These are phyloP conservation scores for Boletellus sp. DNA, from an alignment of 768 basidiomycete genomes.

Conservation along the genomic window DNA sequence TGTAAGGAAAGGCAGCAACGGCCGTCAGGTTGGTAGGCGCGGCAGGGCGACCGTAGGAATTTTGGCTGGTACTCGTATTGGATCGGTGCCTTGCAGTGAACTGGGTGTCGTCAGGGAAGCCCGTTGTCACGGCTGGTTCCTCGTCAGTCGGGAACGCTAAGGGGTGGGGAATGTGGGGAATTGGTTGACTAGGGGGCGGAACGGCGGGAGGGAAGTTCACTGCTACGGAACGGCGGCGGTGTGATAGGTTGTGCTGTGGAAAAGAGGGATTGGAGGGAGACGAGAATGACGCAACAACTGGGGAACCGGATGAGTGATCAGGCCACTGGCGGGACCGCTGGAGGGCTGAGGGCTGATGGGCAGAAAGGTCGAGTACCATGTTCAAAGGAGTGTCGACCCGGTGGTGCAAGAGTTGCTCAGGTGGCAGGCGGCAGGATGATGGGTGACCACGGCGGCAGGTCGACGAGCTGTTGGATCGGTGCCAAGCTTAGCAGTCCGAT, in stretches of 20 bases:
- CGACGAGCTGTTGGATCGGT: constrained; percentile 10
- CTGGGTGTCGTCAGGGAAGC: constrained; percentile 29
- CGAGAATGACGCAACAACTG: constrained; percentile 29
- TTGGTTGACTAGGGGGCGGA: constrained; percentile 72
- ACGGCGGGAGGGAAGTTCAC: constrained; percentile 60
- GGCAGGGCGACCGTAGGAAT: constrained; percentile 30
- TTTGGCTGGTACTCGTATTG: constrained; percentile 34
- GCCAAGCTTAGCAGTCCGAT: constrained; percentile 16
- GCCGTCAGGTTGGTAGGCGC: constrained; percentile 52
- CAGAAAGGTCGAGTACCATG: constrained; percentile 31
- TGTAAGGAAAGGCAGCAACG: constrained; percentile 60
- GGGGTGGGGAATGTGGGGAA: constrained; percentile 57
- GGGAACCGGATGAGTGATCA: constrained; percentile 19
- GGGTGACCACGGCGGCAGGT: neutral
- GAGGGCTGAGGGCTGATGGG: constrained; percentile 26
- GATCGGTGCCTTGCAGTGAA: constrained; percentile 33
- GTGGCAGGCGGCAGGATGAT: neutral
- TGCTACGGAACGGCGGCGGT: constrained; percentile 68
- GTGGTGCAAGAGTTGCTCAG: neutral
- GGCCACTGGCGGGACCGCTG: constrained; percentile 36
- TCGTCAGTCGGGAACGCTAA: constrained; percentile 15
- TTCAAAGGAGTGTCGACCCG: constrained; percentile 1
- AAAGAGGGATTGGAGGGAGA: constrained; percentile 31
- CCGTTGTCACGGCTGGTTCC: constrained; percentile 17
- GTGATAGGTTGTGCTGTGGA: constrained; percentile 25